A percentile compares a stretch with the other conserved stretches of the same genome.
Evolutionary conservation across 768 basidiomycete genomes (phyloP).

Genomic region (Leccinum fibrillosum): DNA sequence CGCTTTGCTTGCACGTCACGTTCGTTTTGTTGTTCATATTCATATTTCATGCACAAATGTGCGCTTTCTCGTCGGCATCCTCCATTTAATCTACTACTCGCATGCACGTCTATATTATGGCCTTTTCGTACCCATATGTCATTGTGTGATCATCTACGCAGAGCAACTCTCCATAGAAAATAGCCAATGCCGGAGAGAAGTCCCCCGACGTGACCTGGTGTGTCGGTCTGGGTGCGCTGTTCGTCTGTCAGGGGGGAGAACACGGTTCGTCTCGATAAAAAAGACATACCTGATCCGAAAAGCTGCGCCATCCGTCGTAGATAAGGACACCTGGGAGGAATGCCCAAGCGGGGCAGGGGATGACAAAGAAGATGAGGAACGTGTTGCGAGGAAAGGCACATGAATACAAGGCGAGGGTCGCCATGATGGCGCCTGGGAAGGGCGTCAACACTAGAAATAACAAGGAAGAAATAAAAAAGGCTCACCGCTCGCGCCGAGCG

Average conservation of each 20-base stretch:
- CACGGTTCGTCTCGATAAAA: not conserved
- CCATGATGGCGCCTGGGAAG: constrained; percentile 63
- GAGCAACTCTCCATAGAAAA: constrained; percentile 34
- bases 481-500: constrained; percentile 75
- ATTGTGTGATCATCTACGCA: constrained; percentile 24
- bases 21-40: constrained; percentile 15
- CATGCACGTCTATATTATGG: constrained; percentile 10
- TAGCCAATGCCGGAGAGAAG: constrained; percentile 59
- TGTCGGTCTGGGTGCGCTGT: constrained; percentile 54
- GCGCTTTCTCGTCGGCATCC: not conserved
- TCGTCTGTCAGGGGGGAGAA: constrained; percentile 1
- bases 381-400: constrained; percentile 62
- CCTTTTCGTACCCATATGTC: not conserved
- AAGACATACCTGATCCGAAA: constrained; percentile 33
- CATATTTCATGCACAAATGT: constrained; percentile 10
- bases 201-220: constrained; percentile 69
- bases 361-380: constrained; percentile 70
- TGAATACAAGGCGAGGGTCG: constrained; percentile 68
- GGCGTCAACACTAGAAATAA: constrained; percentile 1
- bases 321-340: constrained; percentile 57
- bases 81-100: constrained; percentile 2
- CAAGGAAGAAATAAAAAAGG: not conserved
- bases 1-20: constrained; percentile 4
- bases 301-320: constrained; percentile 34
- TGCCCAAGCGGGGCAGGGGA: constrained; percentile 79